A percentile compares a stretch with the other conserved stretches of the same genome.
phyloP scores from a whole-genome alignment of 1,139 yeast genomes.

The Komagataea norvegica region DNA sequence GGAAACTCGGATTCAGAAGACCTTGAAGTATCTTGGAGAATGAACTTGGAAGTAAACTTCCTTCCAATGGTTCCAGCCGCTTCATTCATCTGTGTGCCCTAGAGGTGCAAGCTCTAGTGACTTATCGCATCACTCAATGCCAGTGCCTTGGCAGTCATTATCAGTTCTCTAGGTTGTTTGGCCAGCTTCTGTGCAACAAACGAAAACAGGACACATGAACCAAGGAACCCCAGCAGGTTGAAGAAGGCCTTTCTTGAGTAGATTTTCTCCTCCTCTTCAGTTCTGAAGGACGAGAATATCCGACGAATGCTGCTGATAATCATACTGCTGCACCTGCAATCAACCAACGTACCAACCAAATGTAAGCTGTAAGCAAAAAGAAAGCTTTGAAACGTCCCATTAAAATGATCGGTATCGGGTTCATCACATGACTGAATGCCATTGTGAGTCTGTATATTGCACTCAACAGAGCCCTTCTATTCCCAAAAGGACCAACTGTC shows the following conservation, averaged over 20 bases:
- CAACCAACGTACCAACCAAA: too few species aligned
- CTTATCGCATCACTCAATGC: constrained; percentile 21
- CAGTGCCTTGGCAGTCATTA: constrained; percentile 20
- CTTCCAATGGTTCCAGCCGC: too few species aligned
- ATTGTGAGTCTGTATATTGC: constrained; percentile 66
- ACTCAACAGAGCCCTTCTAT: constrained; percentile 53
- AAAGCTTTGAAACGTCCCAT: constrained; percentile 23
- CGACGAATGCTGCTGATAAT: constrained; percentile 65
- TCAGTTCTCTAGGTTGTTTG: constrained; percentile 24
- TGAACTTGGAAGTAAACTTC: too few species aligned
- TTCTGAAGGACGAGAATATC: constrained; percentile 75
- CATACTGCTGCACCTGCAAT: constrained; percentile 30
- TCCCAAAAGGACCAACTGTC: constrained; percentile 54
- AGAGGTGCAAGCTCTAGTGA: not conserved
- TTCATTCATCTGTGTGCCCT: not conserved
- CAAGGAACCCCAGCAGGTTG: constrained; percentile 73
- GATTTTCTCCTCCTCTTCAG: constrained; percentile 78
- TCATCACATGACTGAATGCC: constrained; percentile 28
- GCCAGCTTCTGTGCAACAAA: constrained; percentile 69
- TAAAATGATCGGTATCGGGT: constrained; percentile 84
- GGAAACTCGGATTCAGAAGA: too few species aligned
- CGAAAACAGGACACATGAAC: constrained; percentile 76
- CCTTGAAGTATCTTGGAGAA: too few species aligned
- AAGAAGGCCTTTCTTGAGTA: constrained; percentile 79
- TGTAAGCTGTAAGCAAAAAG: not conserved